phyloP scores from a whole-genome alignment of 306 rosid species.

The cucumber (Cucumis sativus) region DNA sequence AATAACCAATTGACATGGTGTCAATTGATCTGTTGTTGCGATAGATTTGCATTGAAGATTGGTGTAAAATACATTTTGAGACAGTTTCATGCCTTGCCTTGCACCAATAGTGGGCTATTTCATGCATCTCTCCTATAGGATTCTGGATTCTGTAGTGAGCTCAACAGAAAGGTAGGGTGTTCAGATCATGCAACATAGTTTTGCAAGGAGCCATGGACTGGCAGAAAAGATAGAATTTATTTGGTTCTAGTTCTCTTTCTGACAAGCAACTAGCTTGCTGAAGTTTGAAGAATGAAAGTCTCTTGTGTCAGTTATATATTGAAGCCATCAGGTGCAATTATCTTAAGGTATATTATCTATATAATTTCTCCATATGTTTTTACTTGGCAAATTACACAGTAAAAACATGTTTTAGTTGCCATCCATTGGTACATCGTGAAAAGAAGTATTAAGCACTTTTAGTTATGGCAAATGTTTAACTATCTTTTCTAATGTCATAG shows the following conservation, averaged over 20 bases:
- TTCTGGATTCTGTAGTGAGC: not conserved
- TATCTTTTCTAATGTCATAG: not conserved
- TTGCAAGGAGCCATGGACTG: not conserved
- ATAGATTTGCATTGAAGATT: not conserved
- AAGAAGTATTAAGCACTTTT: not conserved
- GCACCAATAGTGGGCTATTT: not conserved
- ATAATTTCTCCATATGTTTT: not conserved
- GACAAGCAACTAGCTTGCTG: not conserved
- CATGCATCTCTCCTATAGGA: not conserved
- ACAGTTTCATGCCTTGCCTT: not conserved
- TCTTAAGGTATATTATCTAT: not conserved
- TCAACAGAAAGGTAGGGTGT: not conserved
- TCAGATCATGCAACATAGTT: not conserved
- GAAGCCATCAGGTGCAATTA: conserved; percentile 1
- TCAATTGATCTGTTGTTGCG: not conserved
- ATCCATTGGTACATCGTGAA: not conserved
- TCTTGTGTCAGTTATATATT: not conserved
- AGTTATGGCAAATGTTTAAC: not conserved
- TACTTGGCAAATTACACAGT: not conserved
- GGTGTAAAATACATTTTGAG: not conserved
- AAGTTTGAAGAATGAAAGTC: not conserved
- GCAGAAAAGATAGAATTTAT: not conserved
- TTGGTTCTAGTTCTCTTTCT: not conserved
- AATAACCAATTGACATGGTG: not conserved
- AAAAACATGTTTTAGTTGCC: not conserved